Evolutionary conservation across 2,329 filamentous ascomycete genomes (phyloP), one percentile per base, ranked within the genome.

Genomic region (Ascochyta rabiei): DNA sequence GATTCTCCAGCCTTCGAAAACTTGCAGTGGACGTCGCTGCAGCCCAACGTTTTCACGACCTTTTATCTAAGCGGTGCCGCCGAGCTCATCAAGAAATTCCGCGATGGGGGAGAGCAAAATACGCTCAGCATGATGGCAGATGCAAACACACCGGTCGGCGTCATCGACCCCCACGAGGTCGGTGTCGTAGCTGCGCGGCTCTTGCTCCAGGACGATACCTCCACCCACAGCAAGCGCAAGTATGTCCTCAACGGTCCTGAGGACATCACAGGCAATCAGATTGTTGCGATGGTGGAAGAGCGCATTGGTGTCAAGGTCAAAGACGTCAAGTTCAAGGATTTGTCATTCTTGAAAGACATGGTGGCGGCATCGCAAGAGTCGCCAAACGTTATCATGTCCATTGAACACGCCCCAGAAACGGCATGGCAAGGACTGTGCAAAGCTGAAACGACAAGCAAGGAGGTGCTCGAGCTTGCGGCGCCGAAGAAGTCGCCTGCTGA

Each of bases 131-230:
- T 59, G 16, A 24, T 57, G 2, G 15, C 33, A 6, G 31, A 28
- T 13, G 33, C 28, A 16, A 40, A 59, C 16, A 12, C 48, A 18
- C 26, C 49, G 2, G 44, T 60, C 3, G 62, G 48, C 18, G 40
- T 62, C 6, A 53, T 66, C 8, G 51, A 66, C 12, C 38, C 62
- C n/a, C 15, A 53, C 18, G 62, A 66, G 19, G 53, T 66, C 31
- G 57, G 62, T 4, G 34, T 31, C 9, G 28, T 63, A n/a, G 60
- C 60, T 15, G 60, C 60, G 2, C 44, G 51, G 21, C 50, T 66
- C 4, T 45, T 66, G 23, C 31, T 54, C 2, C 43, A 52, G 23
- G 45, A 51, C 34, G 56, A 63, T n/a, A 30, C 37, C 8, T 28
- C 52, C 13, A 13, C 12, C 30, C 61, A 64, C 34, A 62, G 57